Conservation (phyloP, 2,329 filamentous ascomycete species). For the Aphanoascus verrucosus region DNA sequence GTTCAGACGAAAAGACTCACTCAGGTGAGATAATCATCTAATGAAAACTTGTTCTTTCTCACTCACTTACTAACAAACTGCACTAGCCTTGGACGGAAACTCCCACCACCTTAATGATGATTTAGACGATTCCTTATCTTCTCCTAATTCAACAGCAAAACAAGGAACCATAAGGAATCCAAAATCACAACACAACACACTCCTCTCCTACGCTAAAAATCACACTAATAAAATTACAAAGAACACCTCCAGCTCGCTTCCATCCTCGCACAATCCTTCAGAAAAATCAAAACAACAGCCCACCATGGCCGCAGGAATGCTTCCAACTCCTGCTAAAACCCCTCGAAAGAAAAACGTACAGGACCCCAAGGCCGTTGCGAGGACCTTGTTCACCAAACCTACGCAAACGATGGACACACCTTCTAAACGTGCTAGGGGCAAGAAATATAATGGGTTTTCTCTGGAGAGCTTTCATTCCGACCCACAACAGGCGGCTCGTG, state of each 20-base stretch:
- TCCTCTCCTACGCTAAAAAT: constrained; percentile 9
- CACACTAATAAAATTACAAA: constrained; percentile 13
- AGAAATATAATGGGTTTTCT: constrained; percentile 37
- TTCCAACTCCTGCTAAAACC: constrained; percentile 53
- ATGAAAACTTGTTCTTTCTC: constrained; percentile 7
- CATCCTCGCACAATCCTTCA: constrained; percentile 17
- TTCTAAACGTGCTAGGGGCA: constrained; percentile 37
- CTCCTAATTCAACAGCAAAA: constrained; percentile 21
- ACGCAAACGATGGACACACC: constrained; percentile 33
- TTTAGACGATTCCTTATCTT: constrained; percentile 20
- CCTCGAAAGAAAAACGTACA: constrained; percentile 45
- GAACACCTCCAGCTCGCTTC: constrained; percentile 19
- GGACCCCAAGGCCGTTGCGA: constrained; percentile 40
- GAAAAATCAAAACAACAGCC: constrained; percentile 20
- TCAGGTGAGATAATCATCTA: background rate
- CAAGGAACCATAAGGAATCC: constrained; percentile 1
- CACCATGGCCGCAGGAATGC: constrained; percentile 36
- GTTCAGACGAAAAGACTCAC: constrained; percentile 9
- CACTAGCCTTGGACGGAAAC: constrained; percentile 15
- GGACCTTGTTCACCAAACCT: constrained; percentile 44
- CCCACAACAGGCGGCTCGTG: constrained; percentile 22
- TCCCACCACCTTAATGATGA: constrained; percentile 18
- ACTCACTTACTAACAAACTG: too few relatives aligned
- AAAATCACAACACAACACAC: constrained; percentile 3
- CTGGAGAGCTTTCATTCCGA: constrained; percentile 35